These are phyloP conservation scores for Malus hybrid DNA, from an alignment of 331 rosid species.

Conservation along the genomic window DNA sequence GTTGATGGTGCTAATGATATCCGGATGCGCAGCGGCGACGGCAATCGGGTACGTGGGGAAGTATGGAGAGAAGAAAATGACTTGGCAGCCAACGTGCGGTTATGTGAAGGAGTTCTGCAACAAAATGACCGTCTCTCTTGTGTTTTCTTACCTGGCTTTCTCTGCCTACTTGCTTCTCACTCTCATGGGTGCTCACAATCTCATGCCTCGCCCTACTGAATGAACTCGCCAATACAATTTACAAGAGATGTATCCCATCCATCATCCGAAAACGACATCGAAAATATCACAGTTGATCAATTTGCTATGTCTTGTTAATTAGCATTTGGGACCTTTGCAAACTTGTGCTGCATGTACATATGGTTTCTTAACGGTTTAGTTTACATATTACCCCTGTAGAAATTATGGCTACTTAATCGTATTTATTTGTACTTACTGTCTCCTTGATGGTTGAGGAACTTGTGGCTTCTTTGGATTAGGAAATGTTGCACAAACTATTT, in stretches of 20 bases:
- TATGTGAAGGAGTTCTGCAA: constrained; percentile 50
- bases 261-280: background rate
- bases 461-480: background rate
- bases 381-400: background rate
- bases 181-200: constrained; percentile 28
- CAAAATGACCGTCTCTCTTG: constrained; percentile 24
- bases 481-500: background rate
- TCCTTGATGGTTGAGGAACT: background rate
- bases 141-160: constrained; percentile 52
- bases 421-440: background rate
- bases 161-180: constrained; percentile 42
- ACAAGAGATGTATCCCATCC: background rate
- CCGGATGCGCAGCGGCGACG: constrained; percentile 64
- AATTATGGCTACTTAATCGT: background rate
- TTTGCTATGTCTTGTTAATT: background rate
- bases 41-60: constrained; percentile 56
- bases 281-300: background rate
- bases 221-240: background rate
- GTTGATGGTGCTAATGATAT: constrained; percentile 42
- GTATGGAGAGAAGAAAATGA: constrained; percentile 43
- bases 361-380: background rate
- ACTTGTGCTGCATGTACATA: background rate
- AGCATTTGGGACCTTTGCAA: background rate
- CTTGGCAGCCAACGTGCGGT: constrained; percentile 49
- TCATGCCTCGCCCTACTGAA: background rate